Conservation (phyloP, 257 asterid species). For the Plantago major region DNA sequence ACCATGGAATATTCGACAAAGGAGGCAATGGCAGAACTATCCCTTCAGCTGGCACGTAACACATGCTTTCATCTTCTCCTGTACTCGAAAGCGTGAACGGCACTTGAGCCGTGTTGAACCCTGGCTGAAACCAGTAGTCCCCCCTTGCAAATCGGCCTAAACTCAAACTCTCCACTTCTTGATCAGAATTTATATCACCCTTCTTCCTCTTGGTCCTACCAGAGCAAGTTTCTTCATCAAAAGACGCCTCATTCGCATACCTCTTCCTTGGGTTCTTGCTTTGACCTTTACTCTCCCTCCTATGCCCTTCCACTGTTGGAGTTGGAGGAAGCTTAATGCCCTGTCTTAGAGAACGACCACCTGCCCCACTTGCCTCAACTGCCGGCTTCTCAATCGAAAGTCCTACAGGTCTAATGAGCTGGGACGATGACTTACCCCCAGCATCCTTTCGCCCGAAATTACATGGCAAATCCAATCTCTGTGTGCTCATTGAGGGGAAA, state of each 20-base stretch:
- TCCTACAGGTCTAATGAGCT: constrained; percentile 68
- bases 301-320: constrained; percentile 32
- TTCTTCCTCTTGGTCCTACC: constrained; percentile 63
- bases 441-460: constrained; percentile 59
- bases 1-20: constrained; percentile 68
- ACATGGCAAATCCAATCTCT: constrained; percentile 85
- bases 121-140: constrained; percentile 61
- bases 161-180: constrained; percentile 43
- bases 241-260: constrained; percentile 46
- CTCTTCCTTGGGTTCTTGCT: constrained; percentile 68
- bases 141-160: constrained; percentile 44
- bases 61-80: constrained; percentile 53
- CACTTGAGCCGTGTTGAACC: constrained; percentile 34
- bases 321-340: constrained; percentile 62
- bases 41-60: constrained; percentile 38
- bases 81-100: constrained; percentile 64
- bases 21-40: constrained; percentile 53
- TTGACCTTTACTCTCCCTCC: constrained; percentile 42
- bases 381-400: constrained; percentile 59
- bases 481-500: constrained; percentile 93
- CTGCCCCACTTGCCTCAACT: constrained; percentile 35
- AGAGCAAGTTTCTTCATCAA: constrained; percentile 45
- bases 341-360: constrained; percentile 59
- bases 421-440: constrained; percentile 34
- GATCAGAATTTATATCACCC: constrained; percentile 35